Base-by-base conservation (phyloP, 176 grass and related monocot genomes). In the Triticum timopheevii region DNA sequence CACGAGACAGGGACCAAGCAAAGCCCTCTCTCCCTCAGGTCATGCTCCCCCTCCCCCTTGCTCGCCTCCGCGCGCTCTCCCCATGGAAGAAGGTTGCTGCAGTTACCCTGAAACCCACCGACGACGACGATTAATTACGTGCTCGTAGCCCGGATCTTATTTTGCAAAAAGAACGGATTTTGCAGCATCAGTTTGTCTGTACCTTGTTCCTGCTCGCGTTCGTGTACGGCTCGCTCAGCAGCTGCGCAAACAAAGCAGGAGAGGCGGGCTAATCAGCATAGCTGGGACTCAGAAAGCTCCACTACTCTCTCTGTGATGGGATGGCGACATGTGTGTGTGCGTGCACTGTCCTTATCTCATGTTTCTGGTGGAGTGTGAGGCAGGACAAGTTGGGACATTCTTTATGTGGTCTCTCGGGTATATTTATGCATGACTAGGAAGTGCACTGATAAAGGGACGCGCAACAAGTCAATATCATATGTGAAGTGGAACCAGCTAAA, bases 191-290 rank as follows among this genome's bases (percentile, higher is more conserved):
- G 13, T 61, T 69, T 13, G 23, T 65, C 0, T 10, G 31, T 93
- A 98, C 93, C 93, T 95, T 92, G 81, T 68, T 86, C 58, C 73
- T 84, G 85, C 78, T 83, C 59, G 92, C 82, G 64, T 91, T 94
- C 75, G 93, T 94, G 86, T 93, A 98, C 47, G 96, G 92, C 52
- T 98, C 94, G 89, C 96, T 96, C 10, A 98, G 87, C 76, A 98
- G 47, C 96, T 98, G 94, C 87, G 94, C 88, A 87, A 79, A 85
- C 44, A 47, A 47, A 47, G 44, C 11, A 47, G 44, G 12, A 47
- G 44, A 47, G 44, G 33, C 10, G 65, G 85, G 40, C 25, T 50
- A 84, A 80, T 75, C 77, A 87, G 80, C 64, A 66, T 31, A 79
- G 52, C 69, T 33, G 22, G 27, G 73, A 50, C 62, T 83, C 38